These are phyloP conservation scores for Castanea mollissima DNA, from an alignment of 306 rosid species.

Conservation along the genomic window DNA sequence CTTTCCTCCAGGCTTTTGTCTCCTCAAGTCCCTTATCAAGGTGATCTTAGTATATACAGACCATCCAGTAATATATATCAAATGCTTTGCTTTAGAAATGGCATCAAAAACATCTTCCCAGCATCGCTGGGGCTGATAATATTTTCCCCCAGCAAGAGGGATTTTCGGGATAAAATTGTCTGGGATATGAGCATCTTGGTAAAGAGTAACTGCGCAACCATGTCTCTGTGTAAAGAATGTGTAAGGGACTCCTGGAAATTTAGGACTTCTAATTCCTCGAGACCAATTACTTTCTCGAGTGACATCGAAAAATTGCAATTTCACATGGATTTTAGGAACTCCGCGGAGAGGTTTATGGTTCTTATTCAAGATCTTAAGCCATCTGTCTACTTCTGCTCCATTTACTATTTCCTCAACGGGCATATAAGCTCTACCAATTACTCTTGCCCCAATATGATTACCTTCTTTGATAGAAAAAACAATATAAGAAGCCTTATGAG, in stretches of 20 bases:
- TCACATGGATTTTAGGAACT: constrained; percentile 34
- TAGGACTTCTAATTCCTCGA: constrained; percentile 29
- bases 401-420: constrained; percentile 26
- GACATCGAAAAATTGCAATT: constrained; percentile 23
- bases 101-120: constrained; percentile 58
- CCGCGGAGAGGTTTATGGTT: constrained; percentile 24
- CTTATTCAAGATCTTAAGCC: constrained; percentile 31
- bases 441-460: constrained; percentile 34
- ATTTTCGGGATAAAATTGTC: constrained; percentile 30
- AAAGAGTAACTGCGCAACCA: constrained; percentile 50
- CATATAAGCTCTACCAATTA: constrained; percentile 42
- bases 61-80: constrained; percentile 55
- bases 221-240: constrained; percentile 43
- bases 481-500: constrained; percentile 35
- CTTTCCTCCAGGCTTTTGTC: constrained; percentile 29
- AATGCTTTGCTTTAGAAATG: constrained; percentile 39
- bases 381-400: constrained; percentile 32
- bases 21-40: constrained; percentile 33
- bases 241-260: constrained; percentile 43
- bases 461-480: constrained; percentile 41
- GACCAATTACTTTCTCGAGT: constrained; percentile 36
- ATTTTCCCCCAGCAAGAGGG: constrained; percentile 24
- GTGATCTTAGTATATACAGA: constrained; percentile 40
- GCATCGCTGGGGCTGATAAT: constrained; percentile 35
- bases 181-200: constrained; percentile 55